These are phyloP conservation scores for Globisporangium okanoganense DNA, from an alignment of 352 stramenopile species.

Conservation along the genomic window DNA sequence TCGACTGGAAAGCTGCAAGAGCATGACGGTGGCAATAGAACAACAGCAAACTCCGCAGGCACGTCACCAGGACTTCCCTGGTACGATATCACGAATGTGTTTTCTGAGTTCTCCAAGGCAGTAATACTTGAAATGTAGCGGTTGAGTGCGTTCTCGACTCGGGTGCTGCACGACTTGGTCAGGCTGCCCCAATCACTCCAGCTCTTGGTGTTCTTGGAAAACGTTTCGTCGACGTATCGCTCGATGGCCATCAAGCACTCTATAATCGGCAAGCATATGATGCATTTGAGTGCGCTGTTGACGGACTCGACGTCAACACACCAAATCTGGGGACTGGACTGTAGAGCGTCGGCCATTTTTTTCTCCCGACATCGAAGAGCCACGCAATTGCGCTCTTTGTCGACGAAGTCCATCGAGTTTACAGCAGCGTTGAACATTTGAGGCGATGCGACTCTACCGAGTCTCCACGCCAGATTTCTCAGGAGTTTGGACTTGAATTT, in stretches of 20 bases:
- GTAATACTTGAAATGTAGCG: neutral
- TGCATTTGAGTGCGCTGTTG: neutral
- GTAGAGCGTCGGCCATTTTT: neutral
- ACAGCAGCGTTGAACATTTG: neutral
- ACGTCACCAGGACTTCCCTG: too few relatives aligned
- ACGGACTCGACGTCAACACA: neutral
- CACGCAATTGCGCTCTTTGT: neutral
- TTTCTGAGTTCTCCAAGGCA: neutral
- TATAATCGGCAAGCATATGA: neutral
- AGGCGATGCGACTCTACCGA: neutral
- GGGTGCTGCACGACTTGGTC: neutral
- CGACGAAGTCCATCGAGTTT: neutral
- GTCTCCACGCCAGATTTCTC: neutral
- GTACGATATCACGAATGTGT: neutral
- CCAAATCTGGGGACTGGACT: neutral
- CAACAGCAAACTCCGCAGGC: neutral
- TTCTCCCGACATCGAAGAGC: neutral
- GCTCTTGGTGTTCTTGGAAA: neutral
- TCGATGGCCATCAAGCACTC: neutral
- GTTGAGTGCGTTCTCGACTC: neutral
- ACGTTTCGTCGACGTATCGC: neutral
- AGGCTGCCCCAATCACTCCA: neutral
- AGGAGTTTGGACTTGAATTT: conserved; percentile 10
- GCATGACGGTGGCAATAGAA: neutral
- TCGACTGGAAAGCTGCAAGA: neutral